A percentile compares a stretch with the other conserved stretches of the same genome.
Evolutionary conservation across 2,329 filamentous ascomycete species (phyloP).

Genomic region (Cercospora brassicicola): DNA sequence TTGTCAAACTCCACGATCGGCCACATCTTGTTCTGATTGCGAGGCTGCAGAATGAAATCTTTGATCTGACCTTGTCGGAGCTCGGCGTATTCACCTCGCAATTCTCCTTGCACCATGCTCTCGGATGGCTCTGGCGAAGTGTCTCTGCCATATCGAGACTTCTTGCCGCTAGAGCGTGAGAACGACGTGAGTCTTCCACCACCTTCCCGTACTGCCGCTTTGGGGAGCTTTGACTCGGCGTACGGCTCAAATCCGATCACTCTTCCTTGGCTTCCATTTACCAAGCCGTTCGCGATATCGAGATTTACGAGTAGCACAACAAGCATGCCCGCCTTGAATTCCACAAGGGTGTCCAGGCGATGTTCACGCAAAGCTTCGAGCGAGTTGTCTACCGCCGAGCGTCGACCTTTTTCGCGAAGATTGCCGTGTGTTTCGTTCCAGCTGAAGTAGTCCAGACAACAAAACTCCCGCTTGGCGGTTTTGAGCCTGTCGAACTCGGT

Average conservation of each 20-base stretch:
- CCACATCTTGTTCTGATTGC: slow-evolving; percentile 32
- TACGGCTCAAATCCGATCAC: slow-evolving; percentile 43
- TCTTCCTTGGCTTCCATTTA: slow-evolving; percentile 53
- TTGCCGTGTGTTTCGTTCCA: slow-evolving; percentile 24
- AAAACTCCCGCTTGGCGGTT: slow-evolving; percentile 29
- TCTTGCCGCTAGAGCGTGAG: slow-evolving; percentile 6
- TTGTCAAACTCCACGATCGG: slow-evolving; percentile 58
- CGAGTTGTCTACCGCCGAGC: slow-evolving; percentile 16
- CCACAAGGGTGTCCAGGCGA: slow-evolving; percentile 47
- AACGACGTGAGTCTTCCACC: slow-evolving; percentile 9
- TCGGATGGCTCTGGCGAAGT: slow-evolving; percentile 18
- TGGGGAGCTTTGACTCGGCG: slow-evolving; percentile 22
- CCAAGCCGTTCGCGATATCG: slow-evolving; percentile 44
- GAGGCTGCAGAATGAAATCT: slow-evolving; percentile 18
- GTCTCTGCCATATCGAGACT: slow-evolving; percentile 11
- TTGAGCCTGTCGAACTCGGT: slow-evolving; percentile 18
- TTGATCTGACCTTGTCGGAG: slow-evolving; percentile 20
- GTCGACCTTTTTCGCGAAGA: slow-evolving; percentile 18
- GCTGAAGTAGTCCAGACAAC: slow-evolving; percentile 46
- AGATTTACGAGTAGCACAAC: slow-evolving; percentile 57
- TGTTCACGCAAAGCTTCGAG: slow-evolving; percentile 43
- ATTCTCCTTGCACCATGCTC: slow-evolving; percentile 14
- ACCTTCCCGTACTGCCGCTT: slow-evolving; percentile 14
- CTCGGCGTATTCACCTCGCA: slow-evolving; percentile 22
- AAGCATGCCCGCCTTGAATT: slow-evolving; percentile 54